Percentiles rank a stretch among this genome's conserved stretches.
Conservation (phyloP, 345 rosid genomes). For the Psidium friedrichsthalianum region DNA sequence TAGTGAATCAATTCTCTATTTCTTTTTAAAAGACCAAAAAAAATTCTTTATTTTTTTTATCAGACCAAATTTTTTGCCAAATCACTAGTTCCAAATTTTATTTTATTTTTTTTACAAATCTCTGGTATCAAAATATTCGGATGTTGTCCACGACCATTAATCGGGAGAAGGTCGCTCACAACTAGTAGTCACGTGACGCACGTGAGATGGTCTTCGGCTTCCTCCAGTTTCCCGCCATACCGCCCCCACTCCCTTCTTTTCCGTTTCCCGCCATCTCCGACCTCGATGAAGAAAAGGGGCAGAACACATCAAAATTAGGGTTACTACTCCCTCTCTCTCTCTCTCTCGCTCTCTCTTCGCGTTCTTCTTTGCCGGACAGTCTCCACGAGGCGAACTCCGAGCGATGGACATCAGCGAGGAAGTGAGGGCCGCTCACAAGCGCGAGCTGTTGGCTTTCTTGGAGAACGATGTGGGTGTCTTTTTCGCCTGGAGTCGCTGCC, state of each 20-base stretch:
- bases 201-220: background rate
- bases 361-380: background rate
- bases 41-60: background rate
- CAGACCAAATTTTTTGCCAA: background rate
- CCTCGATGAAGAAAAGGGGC: background rate
- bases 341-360: background rate
- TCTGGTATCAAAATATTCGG: too few relatives aligned
- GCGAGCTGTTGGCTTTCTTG: slow-evolving; percentile 65
- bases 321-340: background rate
- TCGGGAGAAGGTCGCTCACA: too few relatives aligned
- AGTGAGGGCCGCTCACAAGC: slow-evolving; percentile 56
- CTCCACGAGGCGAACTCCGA: background rate
- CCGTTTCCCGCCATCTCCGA: background rate
- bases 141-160: too few relatives aligned
- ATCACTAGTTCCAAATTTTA: background rate
- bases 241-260: background rate
- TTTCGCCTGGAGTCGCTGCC: background rate
- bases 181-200: background rate
- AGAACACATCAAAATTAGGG: background rate
- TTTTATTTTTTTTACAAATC: background rate
- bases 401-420: slow-evolving; percentile 63
- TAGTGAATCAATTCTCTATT: background rate
- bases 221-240: background rate
- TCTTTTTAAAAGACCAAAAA: background rate
- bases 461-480: slow-evolving; percentile 44